Base-by-base conservation (phyloP, 2,329 filamentous ascomycete genomes). In the Didymella exigua region DNA sequence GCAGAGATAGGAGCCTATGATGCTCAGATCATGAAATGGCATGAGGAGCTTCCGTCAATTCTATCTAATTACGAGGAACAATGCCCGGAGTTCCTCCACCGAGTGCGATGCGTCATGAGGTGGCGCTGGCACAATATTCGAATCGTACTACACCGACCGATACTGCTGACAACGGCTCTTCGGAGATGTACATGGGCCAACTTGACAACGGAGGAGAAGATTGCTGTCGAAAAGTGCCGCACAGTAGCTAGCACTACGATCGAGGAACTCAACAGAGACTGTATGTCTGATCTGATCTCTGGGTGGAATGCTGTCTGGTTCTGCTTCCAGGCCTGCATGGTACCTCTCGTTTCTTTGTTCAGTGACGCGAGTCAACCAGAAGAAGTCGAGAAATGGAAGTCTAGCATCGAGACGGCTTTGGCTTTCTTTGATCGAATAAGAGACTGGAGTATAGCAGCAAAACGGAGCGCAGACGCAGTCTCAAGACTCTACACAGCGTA, bases 221-320 rank as follows among this genome's bases (percentile, higher is more conserved):
- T 83, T 0, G 86, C 88, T 4, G 84, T 92, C 29, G 83, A 86
- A 55, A 85, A 84, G 26, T 92, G 89, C 71, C 83, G 88, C 16
- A 82, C 86, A 46, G 81, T 91, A 1, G 89, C 89, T 8, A 85
- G 84, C 58, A 82, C 86, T 59, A 87, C 87, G 0, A 90, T 93
- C 59, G 83, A 87, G 54, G 88, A 91, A 56, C 90, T 93, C 58
- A 82, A 86, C 10, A 78, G 81, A 19, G 88, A 89, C 59, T 91
- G 88, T 77, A 84, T 84, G 40, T 83, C 86, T 40, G 89, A 90
- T 68, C 85, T 91, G 68, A 89, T 93, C 77, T 86, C 85, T 0
- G 89, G 89, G 8, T 93, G 89, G 89, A 90, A 91, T 70, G 89
- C 87, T 0, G 89, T 90, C 2, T 92, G 89, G 89, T 88, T 91